Conservation (phyloP, 2,329 filamentous ascomycete species). For the Diaporthe citrichinensis region DNA sequence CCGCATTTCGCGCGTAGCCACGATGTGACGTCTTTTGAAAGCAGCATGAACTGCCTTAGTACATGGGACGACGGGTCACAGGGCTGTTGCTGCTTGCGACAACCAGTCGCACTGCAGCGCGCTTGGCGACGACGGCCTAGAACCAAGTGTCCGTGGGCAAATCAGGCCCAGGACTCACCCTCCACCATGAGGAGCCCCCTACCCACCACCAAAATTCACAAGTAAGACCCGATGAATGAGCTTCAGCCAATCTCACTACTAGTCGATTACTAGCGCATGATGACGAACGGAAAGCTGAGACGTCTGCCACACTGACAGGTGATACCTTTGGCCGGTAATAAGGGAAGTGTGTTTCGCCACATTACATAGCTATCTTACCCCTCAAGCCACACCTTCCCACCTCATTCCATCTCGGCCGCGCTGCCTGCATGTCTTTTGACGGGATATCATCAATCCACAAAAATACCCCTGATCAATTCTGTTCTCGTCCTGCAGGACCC, state of each 20-base stretch:
- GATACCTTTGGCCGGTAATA: not conserved
- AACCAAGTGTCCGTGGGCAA: slow-evolving; percentile 1
- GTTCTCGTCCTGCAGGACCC: slow-evolving; percentile 23
- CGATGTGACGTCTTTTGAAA: not conserved
- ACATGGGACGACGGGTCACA: slow-evolving; percentile 4
- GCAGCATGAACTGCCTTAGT: not conserved
- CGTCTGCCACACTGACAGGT: slow-evolving; percentile 20
- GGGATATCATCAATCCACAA: slow-evolving; percentile 8
- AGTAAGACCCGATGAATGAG: slow-evolving; percentile 14
- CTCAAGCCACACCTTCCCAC: slow-evolving; percentile 38
- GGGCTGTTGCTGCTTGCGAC: slow-evolving; percentile 13
- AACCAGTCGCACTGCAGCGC: slow-evolving; percentile 5
- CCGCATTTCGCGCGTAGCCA: not conserved
- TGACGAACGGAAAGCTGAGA: slow-evolving; percentile 35
- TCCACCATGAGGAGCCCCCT: slow-evolving; percentile 17
- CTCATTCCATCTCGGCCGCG: slow-evolving; percentile 7
- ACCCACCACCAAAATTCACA: not conserved
- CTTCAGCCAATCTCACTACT: slow-evolving; percentile 30
- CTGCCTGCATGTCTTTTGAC: slow-evolving; percentile 6
- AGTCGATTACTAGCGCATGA: slow-evolving; percentile 36
- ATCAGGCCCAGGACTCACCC: slow-evolving; percentile 34
- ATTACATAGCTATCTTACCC: slow-evolving; percentile 16
- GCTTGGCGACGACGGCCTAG: slow-evolving; percentile 13
- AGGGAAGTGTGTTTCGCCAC: slow-evolving; percentile 36
- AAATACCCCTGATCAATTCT: not conserved